Base-by-base conservation (phyloP, 805 yeast species). In the Kazachstania bromeliacearum region DNA sequence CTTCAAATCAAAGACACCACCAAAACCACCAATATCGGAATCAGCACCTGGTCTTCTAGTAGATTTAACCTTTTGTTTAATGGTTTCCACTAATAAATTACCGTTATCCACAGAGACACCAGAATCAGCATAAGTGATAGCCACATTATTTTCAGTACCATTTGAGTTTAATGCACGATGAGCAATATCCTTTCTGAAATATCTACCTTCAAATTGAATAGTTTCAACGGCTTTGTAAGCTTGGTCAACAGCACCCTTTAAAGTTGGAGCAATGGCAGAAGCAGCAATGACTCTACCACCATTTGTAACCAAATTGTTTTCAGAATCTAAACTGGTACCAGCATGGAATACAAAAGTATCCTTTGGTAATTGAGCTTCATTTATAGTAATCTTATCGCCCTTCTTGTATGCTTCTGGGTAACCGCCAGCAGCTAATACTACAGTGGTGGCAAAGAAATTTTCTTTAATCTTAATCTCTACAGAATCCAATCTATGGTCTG, bases 31-130 rank as follows among this genome's bases (percentile, higher is more conserved):
- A 50, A 92, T 92, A 49, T 87, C 95, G 12, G 96, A 84, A 55
- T 92, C 96, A 24, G 99, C 92, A 53, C 99, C 99, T 23, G 94
- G 71, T 64, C 99, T 79, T 28, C 82, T 78, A 7, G 99, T 92
- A 5, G 95, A 80, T 59, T 81, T 85, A 35, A 92, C 99, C 63
- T 79, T 75, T 34, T 78, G 75, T 64, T 92, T 92, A 63, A 92
- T 92, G 50, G 79, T 77, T 58, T 88, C 88, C 30, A 92, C 97
- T 38, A 92, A 73, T 48, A 71, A 57, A 63, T 92, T 92, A 48
- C 99, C 99, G 42, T 83, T 80, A 57, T 92, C 99, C 31, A 92
- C 96, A 35, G 96, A 85, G 27, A 92, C 99, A 64, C 99, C 99
- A 13, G 98, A 85, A 45, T 79, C 85, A 39, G 85, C 96, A 51